phyloP scores from a whole-genome alignment of 352 stramenopile species.

The Globisporangium apiculatum region DNA sequence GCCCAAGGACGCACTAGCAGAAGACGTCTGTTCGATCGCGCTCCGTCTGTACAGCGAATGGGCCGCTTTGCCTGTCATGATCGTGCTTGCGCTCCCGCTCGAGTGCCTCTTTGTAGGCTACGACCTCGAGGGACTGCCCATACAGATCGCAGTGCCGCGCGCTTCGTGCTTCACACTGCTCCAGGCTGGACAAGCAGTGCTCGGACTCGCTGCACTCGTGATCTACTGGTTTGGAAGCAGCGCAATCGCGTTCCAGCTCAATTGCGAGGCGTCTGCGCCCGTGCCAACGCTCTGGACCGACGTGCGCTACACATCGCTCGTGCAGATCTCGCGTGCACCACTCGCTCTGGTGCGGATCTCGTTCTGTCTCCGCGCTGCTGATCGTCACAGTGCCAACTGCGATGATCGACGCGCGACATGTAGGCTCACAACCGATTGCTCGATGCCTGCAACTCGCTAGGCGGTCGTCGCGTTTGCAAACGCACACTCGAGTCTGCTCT shows the following conservation, averaged over 20 bases:
- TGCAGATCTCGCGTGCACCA: slow-evolving; percentile 29
- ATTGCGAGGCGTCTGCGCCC: slow-evolving; percentile 44
- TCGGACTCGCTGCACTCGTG: slow-evolving; percentile 21
- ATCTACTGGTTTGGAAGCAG: slow-evolving; percentile 25
- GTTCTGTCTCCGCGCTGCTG: too few relatives aligned
- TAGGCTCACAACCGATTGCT: too few relatives aligned
- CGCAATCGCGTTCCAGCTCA: slow-evolving; percentile 46
- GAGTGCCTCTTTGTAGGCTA: slow-evolving; percentile 49
- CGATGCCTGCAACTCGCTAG: slow-evolving; percentile 8
- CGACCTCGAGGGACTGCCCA: slow-evolving; percentile 6
- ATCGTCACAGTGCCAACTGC: too few relatives aligned
- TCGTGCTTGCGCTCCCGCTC: slow-evolving; percentile 35
- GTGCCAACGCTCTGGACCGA: slow-evolving; percentile 55
- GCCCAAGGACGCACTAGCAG: slow-evolving; percentile 25
- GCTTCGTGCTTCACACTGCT: slow-evolving; percentile 31
- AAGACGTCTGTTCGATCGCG: slow-evolving; percentile 42
- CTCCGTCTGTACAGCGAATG: slow-evolving; percentile 54
- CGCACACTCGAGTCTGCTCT: slow-evolving; percentile 27
- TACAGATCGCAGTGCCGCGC: slow-evolving; percentile 21
- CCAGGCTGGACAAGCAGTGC: slow-evolving; percentile 18
- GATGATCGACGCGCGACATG: too few relatives aligned
- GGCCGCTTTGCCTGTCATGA: slow-evolving; percentile 35
- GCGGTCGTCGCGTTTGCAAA: slow-evolving; percentile 33
- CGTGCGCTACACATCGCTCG: slow-evolving; percentile 32
- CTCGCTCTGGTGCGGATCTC: slow-evolving; percentile 34